These are phyloP conservation scores for Mycena leptocephala DNA, from an alignment of 768 basidiomycete genomes.

Conservation along the genomic window DNA sequence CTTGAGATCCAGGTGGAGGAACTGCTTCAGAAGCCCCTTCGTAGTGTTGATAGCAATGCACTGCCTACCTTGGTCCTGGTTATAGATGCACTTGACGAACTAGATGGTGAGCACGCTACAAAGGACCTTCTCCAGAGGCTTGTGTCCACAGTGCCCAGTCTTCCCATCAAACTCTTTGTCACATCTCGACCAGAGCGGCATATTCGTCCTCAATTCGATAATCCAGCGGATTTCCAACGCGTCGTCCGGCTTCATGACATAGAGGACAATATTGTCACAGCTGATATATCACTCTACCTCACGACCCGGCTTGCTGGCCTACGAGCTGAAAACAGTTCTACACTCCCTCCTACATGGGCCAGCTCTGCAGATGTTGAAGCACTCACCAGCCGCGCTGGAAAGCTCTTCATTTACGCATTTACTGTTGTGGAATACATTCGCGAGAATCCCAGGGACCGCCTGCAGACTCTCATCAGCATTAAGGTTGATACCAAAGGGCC, in stretches of 20 bases:
- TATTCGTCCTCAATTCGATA: neutral
- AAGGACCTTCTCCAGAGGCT: neutral
- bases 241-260: too few relatives aligned
- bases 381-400: neutral
- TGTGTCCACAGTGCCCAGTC: neutral
- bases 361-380: neutral
- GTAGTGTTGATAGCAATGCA: neutral
- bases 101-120: neutral
- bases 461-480: too few relatives aligned
- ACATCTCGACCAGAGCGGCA: conserved; percentile 6
- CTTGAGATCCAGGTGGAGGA: neutral
- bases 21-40: neutral
- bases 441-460: too few relatives aligned
- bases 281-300: conserved; percentile 1
- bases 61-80: neutral
- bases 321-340: neutral
- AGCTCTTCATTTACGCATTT: neutral
- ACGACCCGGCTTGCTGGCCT: neutral
- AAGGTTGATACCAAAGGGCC: neutral
- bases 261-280: neutral
- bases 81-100: neutral
- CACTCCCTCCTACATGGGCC: neutral
- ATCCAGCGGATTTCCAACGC: neutral
- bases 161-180: conserved; percentile 9
- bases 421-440: too few relatives aligned